Conservation (phyloP, 352 stramenopile species). For the Blastocystis sp. region DNA sequence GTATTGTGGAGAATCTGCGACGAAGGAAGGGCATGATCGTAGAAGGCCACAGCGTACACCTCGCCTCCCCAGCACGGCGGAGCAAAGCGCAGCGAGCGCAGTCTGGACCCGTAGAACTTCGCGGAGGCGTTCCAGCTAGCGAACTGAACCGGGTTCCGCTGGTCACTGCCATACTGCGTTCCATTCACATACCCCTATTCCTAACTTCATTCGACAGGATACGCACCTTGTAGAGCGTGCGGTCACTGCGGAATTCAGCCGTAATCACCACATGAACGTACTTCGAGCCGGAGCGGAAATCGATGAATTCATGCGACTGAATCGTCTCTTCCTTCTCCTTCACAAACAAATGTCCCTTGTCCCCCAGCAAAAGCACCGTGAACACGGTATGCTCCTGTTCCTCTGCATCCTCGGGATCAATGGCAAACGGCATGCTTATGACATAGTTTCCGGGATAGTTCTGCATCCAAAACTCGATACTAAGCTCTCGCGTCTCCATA, state of each 20-base stretch:
- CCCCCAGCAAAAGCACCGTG: not conserved
- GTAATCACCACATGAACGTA: not conserved
- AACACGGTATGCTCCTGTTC: not conserved
- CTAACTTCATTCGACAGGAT: not conserved
- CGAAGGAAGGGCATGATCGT: not conserved
- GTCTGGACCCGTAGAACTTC: not conserved
- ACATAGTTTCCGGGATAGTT: not conserved
- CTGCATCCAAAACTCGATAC: slow-evolving; percentile 29
- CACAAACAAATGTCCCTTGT: not conserved
- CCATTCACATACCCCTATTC: slow-evolving; percentile 17
- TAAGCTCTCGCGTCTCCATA: slow-evolving; percentile 26
- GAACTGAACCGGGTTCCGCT: not conserved
- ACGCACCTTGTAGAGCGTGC: not conserved
- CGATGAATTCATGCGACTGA: not conserved
- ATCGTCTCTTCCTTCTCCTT: not conserved
- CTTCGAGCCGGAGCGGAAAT: not conserved
- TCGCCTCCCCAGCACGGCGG: slow-evolving; percentile 12
- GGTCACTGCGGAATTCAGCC: not conserved
- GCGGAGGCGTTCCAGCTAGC: not conserved
- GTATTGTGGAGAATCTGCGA: slow-evolving; percentile 34
- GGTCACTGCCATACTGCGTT: not conserved
- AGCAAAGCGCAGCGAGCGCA: not conserved
- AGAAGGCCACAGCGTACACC: slow-evolving; percentile 32
- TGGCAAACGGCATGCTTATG: not conserved
- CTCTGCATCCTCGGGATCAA: not conserved